Evolutionary conservation across 805 yeast genomes (phyloP), one percentile per base, ranked within the genome.

Genomic region (Isabelozyma rhagii): DNA sequence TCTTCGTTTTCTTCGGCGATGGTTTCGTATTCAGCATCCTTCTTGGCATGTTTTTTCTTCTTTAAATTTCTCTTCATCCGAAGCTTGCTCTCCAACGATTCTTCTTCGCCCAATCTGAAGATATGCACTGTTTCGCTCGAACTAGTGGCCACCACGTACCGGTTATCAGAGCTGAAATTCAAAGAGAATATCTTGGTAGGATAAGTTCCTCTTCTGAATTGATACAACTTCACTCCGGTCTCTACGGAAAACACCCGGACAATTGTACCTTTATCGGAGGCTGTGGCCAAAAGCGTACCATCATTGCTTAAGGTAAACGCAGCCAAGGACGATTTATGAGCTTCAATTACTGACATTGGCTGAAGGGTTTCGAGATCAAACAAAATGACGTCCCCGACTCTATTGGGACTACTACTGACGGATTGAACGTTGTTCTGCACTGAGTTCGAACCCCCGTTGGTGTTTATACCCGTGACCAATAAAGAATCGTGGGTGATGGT

Each of bases 51-150:
- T 21, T 44, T 51, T 11, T 47, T 52, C 39, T 55, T 55, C 15
- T 49, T 46, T 18, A 47, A 57, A 36, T 47, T 52, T 43, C 62
- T 58, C 45, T 63, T 68, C 39, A 61, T 57, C 46, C 62, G 63
- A 44, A 72, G 75, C 51, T 71, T 73, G 46, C 57, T 69, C 27
- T 64, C 74, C 43, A 74, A 58, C 2, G 76, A 66, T 58, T 74
- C 78, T 11, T 71, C 77, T 31, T 78, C 82, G 1, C 83, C 87
- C 47, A 92, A 67, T 50, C 91, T 79, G 75, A 93, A 94, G 39
- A 94, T 83, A 66, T 94, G 99, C 18, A 94, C 92, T 0, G 99
- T 94, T 42, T 89, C 96, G 17, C 96, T 89, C 2, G 96, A 83
- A 27, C 96, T 86, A 9, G 93, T 82, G 25, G 93, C 97, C n/a